These are phyloP conservation scores for Litsea cubeba DNA, from an alignment of 164 flowering plant species.

Conservation along the genomic window DNA sequence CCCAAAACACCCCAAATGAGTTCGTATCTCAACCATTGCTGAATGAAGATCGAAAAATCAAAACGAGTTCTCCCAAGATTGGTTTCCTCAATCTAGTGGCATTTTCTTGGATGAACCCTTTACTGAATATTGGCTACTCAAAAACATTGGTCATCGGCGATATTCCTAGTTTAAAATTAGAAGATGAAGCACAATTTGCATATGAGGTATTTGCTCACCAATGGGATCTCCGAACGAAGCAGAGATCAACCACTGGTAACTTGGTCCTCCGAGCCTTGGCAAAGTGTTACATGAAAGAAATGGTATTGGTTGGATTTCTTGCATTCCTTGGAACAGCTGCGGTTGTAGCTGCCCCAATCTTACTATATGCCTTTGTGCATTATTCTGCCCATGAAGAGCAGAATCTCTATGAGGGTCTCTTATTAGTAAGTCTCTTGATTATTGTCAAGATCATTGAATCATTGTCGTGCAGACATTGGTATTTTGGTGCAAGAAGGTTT, in stretches of 20 bases:
- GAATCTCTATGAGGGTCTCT: slow-evolving; percentile 31
- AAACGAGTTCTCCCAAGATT: slow-evolving; percentile 16
- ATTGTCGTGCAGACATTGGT: slow-evolving; percentile 60
- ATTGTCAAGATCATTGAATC: slow-evolving; percentile 59
- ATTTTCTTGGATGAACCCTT: slow-evolving; percentile 75
- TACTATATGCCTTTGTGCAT: slow-evolving; percentile 55
- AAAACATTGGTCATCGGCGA: slow-evolving; percentile 58
- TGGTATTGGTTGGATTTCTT: slow-evolving; percentile 38
- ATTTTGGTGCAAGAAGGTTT: slow-evolving; percentile 46
- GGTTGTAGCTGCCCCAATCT: slow-evolving; percentile 47
- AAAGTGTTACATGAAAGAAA: slow-evolving; percentile 51
- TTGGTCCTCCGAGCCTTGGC: slow-evolving; percentile 39
- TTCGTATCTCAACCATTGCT: slow-evolving; percentile 45
- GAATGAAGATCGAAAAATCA: slow-evolving; percentile 12
- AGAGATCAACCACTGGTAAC: slow-evolving; percentile 17
- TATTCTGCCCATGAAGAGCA: slow-evolving; percentile 32
- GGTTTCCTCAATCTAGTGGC: slow-evolving; percentile 41
- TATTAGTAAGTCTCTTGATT: slow-evolving; percentile 49
- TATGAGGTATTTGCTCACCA: slow-evolving; percentile 37
- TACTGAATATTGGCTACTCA: slow-evolving; percentile 53
- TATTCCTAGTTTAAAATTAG: slow-evolving; percentile 48
- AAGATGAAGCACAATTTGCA: slow-evolving; percentile 58
- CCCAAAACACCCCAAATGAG: slow-evolving; percentile 10
- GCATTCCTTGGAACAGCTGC: slow-evolving; percentile 47
- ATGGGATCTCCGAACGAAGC: slow-evolving; percentile 33